Conservation (phyloP, 106 monocot species). For the Phalaenopsis equestris region DNA sequence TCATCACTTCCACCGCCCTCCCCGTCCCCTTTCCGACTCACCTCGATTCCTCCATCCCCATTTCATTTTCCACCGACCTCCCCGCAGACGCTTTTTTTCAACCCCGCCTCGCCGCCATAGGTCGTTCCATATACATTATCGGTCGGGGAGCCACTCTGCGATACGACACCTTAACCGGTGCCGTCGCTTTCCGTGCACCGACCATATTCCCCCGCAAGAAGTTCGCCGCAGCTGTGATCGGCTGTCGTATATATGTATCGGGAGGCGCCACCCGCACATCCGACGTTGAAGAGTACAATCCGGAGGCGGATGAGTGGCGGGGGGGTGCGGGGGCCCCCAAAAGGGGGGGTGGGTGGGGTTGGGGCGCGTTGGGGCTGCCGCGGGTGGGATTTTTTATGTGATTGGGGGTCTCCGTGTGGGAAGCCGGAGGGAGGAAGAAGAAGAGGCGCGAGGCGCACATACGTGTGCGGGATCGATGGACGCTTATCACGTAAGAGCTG, state of each 20-base stretch:
- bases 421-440: not conserved
- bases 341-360: conserved; percentile 49
- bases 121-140: conserved; percentile 35
- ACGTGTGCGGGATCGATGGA: conserved; percentile 61
- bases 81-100: not conserved
- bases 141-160: conserved; percentile 29
- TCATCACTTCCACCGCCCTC: conserved; percentile 13
- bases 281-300: conserved; percentile 59
- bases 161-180: conserved; percentile 43
- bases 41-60: not conserved
- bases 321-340: conserved; percentile 22
- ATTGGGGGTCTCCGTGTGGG: conserved; percentile 34
- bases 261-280: conserved; percentile 41
- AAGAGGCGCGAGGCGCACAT: conserved; percentile 28
- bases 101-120: conserved; percentile 28
- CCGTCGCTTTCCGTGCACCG: conserved; percentile 18
- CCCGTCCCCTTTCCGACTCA: conserved; percentile 8
- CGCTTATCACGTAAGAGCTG: conserved; percentile 31
- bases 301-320: conserved; percentile 36
- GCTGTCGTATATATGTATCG: conserved; percentile 43
- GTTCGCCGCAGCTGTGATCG: conserved; percentile 42
- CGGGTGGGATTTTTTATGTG: conserved; percentile 37
- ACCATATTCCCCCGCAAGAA: conserved; percentile 39
- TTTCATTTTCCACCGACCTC: conserved; percentile 17
- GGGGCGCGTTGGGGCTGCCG: conserved; percentile 42